These are phyloP conservation scores for Colletotrichum eremochloae DNA, from an alignment of 2,329 filamentous ascomycete species.

Conservation along the genomic window DNA sequence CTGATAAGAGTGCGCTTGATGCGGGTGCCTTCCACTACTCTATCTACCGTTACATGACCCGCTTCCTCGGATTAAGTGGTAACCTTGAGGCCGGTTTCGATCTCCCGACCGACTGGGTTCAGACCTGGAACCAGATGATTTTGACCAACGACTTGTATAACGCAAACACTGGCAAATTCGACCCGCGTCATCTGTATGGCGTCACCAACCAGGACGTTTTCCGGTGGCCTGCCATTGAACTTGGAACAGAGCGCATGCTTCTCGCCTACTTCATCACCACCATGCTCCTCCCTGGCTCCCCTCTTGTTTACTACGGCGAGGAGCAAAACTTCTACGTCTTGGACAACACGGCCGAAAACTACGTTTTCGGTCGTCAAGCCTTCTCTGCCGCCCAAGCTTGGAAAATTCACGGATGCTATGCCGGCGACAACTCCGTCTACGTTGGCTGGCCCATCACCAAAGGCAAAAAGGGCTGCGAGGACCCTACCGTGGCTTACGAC, in stretches of 20 bases:
- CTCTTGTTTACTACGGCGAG: slow-evolving; percentile 73
- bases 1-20: slow-evolving; percentile 62
- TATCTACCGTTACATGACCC: slow-evolving; percentile 48
- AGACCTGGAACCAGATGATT: slow-evolving; percentile 69
- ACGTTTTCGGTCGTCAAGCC: slow-evolving; percentile 74
- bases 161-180: slow-evolving; percentile 70
- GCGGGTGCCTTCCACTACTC: slow-evolving; percentile 58
- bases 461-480: slow-evolving; percentile 67
- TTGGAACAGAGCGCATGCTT: slow-evolving; percentile 69
- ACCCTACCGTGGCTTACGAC: slow-evolving; percentile 69
- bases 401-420: slow-evolving; percentile 75
- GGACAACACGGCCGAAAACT: slow-evolving; percentile 74
- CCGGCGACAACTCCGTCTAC: slow-evolving; percentile 67
- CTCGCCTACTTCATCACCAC: slow-evolving; percentile 71
- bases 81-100: slow-evolving; percentile 50
- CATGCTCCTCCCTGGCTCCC: slow-evolving; percentile 71
- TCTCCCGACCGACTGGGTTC: slow-evolving; percentile 55
- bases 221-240: slow-evolving; percentile 70
- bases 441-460: slow-evolving; percentile 69
- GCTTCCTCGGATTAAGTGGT: slow-evolving; percentile 51
- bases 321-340: slow-evolving; percentile 75
- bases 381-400: slow-evolving; percentile 73
- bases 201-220: slow-evolving; percentile 76
- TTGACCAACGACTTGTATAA: slow-evolving; percentile 72
- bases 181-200: slow-evolving; percentile 75